These are phyloP conservation scores for Corymbia calophylla DNA, from an alignment of 441 rosid species.

Conservation along the genomic window DNA sequence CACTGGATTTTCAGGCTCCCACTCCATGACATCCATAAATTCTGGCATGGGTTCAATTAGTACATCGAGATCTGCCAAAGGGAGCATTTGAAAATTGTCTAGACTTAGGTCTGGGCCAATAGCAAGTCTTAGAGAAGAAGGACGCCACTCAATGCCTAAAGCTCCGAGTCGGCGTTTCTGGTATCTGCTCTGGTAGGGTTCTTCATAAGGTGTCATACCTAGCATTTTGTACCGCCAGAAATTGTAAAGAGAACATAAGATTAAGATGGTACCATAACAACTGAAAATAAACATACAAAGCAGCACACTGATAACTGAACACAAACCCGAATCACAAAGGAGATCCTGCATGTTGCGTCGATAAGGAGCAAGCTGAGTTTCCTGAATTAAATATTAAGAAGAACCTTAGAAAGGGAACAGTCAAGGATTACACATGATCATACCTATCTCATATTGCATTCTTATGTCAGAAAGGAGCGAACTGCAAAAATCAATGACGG, in stretches of 20 bases:
- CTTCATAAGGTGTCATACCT: slow-evolving; percentile 94
- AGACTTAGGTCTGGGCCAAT: slow-evolving; percentile 90
- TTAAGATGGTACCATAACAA: neutral
- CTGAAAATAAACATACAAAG: slow-evolving; percentile 4
- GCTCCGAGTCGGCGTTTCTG: slow-evolving; percentile 95
- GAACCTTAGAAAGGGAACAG: neutral
- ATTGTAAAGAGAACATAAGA: slow-evolving; percentile 5
- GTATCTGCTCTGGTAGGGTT: slow-evolving; percentile 95
- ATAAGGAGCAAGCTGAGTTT: slow-evolving; percentile 85
- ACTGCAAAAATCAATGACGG: neutral
- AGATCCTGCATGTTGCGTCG: slow-evolving; percentile 98
- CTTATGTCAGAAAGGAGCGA: neutral
- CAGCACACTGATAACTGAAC: slow-evolving; percentile 6
- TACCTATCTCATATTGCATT: neutral
- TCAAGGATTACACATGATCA: neutral
- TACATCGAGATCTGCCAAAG: slow-evolving; percentile 84
- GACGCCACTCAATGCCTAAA: slow-evolving; percentile 90
- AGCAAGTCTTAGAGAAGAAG: slow-evolving; percentile 64
- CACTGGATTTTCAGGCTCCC: slow-evolving; percentile 86
- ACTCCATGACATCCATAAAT: slow-evolving; percentile 75
- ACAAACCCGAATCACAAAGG: slow-evolving; percentile 90
- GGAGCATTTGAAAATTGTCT: slow-evolving; percentile 76
- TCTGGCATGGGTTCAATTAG: slow-evolving; percentile 75
- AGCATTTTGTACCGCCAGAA: slow-evolving; percentile 12
- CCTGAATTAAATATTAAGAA: slow-evolving; percentile 47